Base-by-base conservation (phyloP, 2,329 filamentous ascomycete species). In the Emydomyces testavorans region DNA sequence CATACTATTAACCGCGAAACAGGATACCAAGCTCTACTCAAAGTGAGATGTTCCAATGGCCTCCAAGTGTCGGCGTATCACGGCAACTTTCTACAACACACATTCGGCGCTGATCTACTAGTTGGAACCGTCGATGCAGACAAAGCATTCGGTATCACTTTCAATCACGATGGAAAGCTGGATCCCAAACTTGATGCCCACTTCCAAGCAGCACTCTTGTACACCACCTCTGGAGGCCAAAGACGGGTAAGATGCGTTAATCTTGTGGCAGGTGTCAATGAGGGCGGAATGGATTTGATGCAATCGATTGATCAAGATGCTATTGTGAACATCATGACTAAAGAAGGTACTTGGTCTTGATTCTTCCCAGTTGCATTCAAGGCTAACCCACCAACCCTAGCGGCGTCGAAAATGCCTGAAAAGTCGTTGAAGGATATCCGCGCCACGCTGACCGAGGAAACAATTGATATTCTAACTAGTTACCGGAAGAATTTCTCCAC, bases 251-350 rank as follows among this genome's bases (percentile, higher is more conserved):
- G 92, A 50, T 98, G 92, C 67, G 86, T 82, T 61, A 98, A 98
- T 62, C 76, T 93, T 21, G 90, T 98, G 49, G 90, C 92, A 1
- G 90, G 85, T 50, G 87, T 96, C 32, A 93, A 83, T 54, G 87
- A 95, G 55, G 82, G 80, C 48, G 81, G 86, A 10, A 78, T 85
- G 53, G 88, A 94, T 52, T 75, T 74, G 20, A 86, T 96, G 79
- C 92, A 89, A 60, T 92, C 88, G 62, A 82, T 96, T 34, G 92
- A 98, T 61, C 90, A 98, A 64, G 92, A 98, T 65, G 89, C 92
- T 5, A 86, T 98, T 20, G 78, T 90, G 50, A 78, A 79, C 31
- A 78, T 96, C 49, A 79, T 98, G 50, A 88, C 90, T 38, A 96
- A 96, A 71, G 90, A 98, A 65, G 71, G 70, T 72, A 57, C 46